Evolutionary conservation across 1,284 basidiomycete species (phyloP).

Genomic region (Limonomyces culmigenus): DNA sequence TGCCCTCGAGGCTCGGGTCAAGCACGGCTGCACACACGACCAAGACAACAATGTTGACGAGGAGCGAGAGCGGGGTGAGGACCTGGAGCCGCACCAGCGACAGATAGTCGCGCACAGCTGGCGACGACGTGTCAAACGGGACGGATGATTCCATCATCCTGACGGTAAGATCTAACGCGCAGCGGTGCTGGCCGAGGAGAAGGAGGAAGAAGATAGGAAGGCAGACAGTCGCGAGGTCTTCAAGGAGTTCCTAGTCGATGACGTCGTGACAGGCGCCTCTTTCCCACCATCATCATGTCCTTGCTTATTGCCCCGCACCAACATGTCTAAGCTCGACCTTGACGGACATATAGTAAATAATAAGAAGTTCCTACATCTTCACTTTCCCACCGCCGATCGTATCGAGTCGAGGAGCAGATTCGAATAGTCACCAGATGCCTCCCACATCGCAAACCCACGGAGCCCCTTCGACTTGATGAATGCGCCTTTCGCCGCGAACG

Average conservation of each 20-base stretch:
- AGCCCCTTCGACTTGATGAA: slow-evolving; percentile 19
- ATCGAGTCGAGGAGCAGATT: slow-evolving; percentile 30
- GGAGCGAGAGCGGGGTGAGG: slow-evolving; percentile 57
- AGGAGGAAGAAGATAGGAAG: neutral
- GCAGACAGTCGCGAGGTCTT: neutral
- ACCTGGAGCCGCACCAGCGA: slow-evolving; percentile 54
- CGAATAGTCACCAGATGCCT: slow-evolving; percentile 30
- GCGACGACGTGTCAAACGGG: slow-evolving; percentile 30
- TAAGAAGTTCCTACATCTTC: too few species aligned
- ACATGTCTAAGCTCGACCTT: neutral
- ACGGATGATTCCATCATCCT: slow-evolving; percentile 2
- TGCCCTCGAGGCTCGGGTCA: slow-evolving; percentile 40
- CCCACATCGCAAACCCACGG: slow-evolving; percentile 36
- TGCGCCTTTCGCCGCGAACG: slow-evolving; percentile 41
- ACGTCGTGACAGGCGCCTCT: neutral
- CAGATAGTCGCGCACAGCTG: slow-evolving; percentile 36
- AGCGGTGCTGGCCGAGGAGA: neutral
- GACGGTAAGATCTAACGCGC: neutral
- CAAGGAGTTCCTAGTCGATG: neutral
- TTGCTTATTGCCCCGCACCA: neutral
- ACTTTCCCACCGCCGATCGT: slow-evolving; percentile 6
- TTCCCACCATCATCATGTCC: neutral
- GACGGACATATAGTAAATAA: neutral
- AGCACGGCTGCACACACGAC: slow-evolving; percentile 37
- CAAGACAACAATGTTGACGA: slow-evolving; percentile 50